Percentiles rank a stretch among this genome's conserved stretches.
phyloP scores from a whole-genome alignment of 768 basidiomycete genomes.

The Boletus eberwhitei region DNA sequence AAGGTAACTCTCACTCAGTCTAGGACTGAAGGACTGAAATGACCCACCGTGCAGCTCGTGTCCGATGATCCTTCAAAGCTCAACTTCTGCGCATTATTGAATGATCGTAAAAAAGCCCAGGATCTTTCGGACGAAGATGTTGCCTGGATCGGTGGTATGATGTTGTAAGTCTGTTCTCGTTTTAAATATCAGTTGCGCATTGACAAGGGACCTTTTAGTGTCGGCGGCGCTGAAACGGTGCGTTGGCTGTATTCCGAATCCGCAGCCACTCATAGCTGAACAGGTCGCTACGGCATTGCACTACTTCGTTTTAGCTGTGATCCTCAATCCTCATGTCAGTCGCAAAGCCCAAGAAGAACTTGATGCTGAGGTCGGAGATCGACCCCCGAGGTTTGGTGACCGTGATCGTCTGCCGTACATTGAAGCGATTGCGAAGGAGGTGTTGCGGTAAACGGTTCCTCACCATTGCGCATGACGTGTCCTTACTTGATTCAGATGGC shows the following conservation, averaged over 20 bases:
- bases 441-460: not conserved
- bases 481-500: constrained; percentile 1
- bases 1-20: not conserved
- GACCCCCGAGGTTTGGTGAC: constrained; percentile 7
- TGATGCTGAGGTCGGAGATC: not conserved
- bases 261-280: not conserved
- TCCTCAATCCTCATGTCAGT: constrained; percentile 1
- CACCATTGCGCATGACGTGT: too few species aligned
- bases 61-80: constrained; percentile 1
- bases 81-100: constrained; percentile 4
- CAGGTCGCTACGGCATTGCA: constrained; percentile 2
- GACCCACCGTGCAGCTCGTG: not conserved
- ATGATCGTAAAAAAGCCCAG: not conserved
- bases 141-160: constrained; percentile 7
- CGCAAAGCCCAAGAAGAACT: constrained; percentile 5
- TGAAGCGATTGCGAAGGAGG: constrained; percentile 6
- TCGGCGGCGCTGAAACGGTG: constrained; percentile 8
- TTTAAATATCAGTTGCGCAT: too few species aligned
- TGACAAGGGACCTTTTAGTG: not conserved
- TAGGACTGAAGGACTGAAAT: not conserved
- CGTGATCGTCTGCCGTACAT: constrained; percentile 6
- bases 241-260: not conserved
- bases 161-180: not conserved
- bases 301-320: constrained; percentile 6
- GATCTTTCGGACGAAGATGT: constrained; percentile 8